These are phyloP conservation scores for Botrytis fragariae DNA, from an alignment of 2,329 filamentous ascomycete genomes.

Conservation along the genomic window DNA sequence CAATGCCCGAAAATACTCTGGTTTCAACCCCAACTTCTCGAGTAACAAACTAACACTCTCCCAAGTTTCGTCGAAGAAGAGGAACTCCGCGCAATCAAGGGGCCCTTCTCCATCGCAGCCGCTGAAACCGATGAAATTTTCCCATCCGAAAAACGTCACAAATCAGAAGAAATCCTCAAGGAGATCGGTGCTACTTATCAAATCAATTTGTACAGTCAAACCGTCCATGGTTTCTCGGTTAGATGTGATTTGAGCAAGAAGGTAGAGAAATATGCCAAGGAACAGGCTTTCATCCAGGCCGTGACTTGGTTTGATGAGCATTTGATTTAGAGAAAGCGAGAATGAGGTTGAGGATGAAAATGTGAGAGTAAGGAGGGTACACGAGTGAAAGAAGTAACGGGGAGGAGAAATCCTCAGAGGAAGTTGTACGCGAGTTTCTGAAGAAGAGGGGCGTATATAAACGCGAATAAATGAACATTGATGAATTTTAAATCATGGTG, in stretches of 20 bases:
- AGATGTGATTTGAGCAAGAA: conserved; percentile 58
- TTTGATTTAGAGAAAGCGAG: conserved; percentile 39
- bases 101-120: conserved; percentile 60
- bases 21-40: neutral
- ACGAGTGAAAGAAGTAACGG: neutral
- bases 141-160: conserved; percentile 60
- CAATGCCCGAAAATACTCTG: neutral
- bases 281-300: conserved; percentile 77
- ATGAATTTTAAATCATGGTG: neutral
- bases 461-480: neutral
- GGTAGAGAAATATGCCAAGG: conserved; percentile 66
- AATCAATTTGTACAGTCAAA: conserved; percentile 70
- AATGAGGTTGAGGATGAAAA: neutral
- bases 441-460: neutral
- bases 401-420: too few relatives aligned
- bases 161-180: conserved; percentile 61
- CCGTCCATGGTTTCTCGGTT: conserved; percentile 73
- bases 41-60: neutral
- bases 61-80: conserved; percentile 60
- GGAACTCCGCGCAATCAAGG: conserved; percentile 64
- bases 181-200: conserved; percentile 57
- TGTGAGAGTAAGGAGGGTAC: neutral
- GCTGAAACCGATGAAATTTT: conserved; percentile 64
- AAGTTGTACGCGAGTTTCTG: neutral
- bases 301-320: conserved; percentile 72